Percentiles rank a stretch among this genome's conserved stretches.
phyloP scores from a whole-genome alignment of 2,329 filamentous ascomycete species.

The Nectriaceae sp. region DNA sequence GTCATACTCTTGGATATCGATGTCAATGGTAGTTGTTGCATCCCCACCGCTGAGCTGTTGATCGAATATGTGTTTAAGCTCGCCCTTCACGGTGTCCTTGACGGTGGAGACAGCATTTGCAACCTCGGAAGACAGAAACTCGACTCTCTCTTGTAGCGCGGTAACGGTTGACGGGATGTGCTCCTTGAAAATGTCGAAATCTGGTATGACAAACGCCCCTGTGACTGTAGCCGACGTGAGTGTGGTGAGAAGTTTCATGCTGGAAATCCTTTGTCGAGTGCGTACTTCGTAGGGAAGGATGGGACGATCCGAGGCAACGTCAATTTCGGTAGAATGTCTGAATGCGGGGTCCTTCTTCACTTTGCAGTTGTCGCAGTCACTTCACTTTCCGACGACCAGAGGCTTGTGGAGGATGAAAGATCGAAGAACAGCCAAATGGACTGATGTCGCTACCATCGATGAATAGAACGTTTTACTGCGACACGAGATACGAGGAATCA shows the following conservation, averaged over 20 bases:
- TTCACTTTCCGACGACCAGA: no score
- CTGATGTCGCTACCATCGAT: no score
- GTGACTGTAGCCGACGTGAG: not conserved
- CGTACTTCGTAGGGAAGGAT: no score
- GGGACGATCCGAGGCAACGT: no score
- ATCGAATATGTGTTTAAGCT: slow-evolving; percentile 5
- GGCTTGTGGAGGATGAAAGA: no score
- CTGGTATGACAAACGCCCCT: not conserved
- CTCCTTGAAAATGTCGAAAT: not conserved
- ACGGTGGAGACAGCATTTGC: slow-evolving; percentile 1
- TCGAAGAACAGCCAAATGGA: no score
- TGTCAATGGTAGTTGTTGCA: not conserved
- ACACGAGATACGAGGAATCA: no score
- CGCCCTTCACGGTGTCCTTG: slow-evolving; percentile 8
- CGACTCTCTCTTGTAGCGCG: slow-evolving; percentile 13
- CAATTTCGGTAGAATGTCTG: no score
- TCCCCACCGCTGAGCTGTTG: not conserved
- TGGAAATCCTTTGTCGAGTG: no score
- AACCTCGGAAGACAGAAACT: slow-evolving; percentile 17
- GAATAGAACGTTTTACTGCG: no score
- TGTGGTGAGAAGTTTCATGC: not conserved
- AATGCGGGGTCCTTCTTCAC: no score
- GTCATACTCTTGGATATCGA: slow-evolving; percentile 22
- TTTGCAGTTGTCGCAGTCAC: no score
- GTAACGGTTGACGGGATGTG: not conserved